Conservation (phyloP, 2,329 filamentous ascomycete genomes). For the Sclerotinia trifoliorum region DNA sequence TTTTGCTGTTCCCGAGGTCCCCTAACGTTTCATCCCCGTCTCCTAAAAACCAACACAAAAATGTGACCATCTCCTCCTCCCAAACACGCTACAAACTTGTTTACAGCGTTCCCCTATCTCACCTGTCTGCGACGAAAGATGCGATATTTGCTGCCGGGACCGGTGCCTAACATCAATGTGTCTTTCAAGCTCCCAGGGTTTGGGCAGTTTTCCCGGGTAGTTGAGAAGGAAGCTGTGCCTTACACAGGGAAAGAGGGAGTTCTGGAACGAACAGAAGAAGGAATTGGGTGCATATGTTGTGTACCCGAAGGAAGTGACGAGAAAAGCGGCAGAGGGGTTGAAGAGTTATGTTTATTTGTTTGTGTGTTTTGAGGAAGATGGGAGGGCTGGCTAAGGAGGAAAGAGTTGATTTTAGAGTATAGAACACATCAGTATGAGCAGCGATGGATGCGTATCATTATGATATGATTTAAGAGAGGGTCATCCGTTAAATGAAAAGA, state of each 20-base stretch:
- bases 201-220: slow-evolving; percentile 65
- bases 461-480: too few species aligned
- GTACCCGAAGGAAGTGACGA: slow-evolving; percentile 55
- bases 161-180: slow-evolving; percentile 53
- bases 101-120: slow-evolving; percentile 49
- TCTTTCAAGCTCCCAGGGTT: slow-evolving; percentile 54
- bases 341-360: slow-evolving; percentile 46
- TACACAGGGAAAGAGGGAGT: slow-evolving; percentile 57
- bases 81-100: slow-evolving; percentile 44
- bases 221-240: slow-evolving; percentile 53
- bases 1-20: not conserved
- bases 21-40: not conserved
- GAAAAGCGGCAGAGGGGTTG: slow-evolving; percentile 60
- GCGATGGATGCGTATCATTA: not conserved
- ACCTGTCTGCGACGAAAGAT: slow-evolving; percentile 49
- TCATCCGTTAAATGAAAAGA: too few species aligned
- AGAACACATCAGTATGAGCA: slow-evolving; percentile 48
- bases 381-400: not conserved
- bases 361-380: not conserved
- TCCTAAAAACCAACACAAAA: not conserved
- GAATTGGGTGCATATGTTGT: slow-evolving; percentile 60
- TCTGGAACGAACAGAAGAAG: slow-evolving; percentile 60
- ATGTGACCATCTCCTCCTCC: not conserved
- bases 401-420: slow-evolving; percentile 9
- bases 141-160: slow-evolving; percentile 58